Base-by-base conservation (phyloP, 129 eudicot genomes). In the Saussurea involucrata region DNA sequence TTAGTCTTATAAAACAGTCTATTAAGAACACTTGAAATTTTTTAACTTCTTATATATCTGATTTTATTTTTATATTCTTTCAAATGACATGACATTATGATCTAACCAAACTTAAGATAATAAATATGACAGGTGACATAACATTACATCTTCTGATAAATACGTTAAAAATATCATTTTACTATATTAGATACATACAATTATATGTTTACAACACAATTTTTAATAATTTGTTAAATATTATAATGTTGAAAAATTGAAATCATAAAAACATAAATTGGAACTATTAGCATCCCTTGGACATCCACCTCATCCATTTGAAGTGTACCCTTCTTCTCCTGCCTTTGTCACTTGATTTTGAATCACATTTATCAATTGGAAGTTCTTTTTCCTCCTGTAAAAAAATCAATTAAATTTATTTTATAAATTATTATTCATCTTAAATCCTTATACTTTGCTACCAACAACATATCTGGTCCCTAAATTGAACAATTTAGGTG, bases 291-390 rank as follows among this genome's bases (percentile, higher is more conserved):
- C 89, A 85, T 40, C 86, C 71, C 66, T 81, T 15, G 18, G 72
- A 72, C 22, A 84, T 78, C 74, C 86, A 72, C 20, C 86, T 73
- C 6, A 49, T 74, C 84, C 90, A 44, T 72, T 85, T 90, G 60
- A 68, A 75, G 37, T 70, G 33, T 15, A 27, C 40, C 80, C 69
- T 85, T 68, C 78, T 57, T 74, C 63, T 85, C 29, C 74, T 63
- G 36, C 78, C 63, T 57, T 73, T 55, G 58, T 64, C 77, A 33
- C 29, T 61, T 63, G 65, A 63, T 32, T 68, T 63, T 17, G 46
- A 25, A 24, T 22, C 25, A 77, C 28, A 21, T 40, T 42, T 76
- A 24, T 67, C 75, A 40, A 3, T 24, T 13, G 65, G 28, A 20
- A 33, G 1, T 53, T 76, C 78, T 33, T 57, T 64, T 24, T 79